These are phyloP conservation scores for Thelephora terrestris DNA, from an alignment of 1,284 basidiomycete species.

Conservation along the genomic window DNA sequence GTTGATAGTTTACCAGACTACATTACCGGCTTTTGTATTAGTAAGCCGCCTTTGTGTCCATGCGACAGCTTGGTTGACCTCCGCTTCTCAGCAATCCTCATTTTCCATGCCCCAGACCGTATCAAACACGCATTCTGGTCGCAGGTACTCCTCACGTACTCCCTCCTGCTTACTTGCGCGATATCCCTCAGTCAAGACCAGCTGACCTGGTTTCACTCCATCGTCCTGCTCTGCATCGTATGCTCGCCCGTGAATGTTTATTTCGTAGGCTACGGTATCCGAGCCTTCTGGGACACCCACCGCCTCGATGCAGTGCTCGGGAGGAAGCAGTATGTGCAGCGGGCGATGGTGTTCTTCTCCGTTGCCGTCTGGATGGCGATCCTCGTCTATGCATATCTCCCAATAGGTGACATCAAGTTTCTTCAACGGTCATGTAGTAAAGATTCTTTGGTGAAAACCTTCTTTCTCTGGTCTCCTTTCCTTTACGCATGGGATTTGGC, in stretches of 20 bases:
- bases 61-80: neutral
- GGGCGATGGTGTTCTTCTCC: neutral
- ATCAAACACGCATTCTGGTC: neutral
- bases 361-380: neutral
- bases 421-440: neutral
- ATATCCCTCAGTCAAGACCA: slow-evolving; percentile 4
- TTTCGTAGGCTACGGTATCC: neutral
- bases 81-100: slow-evolving; percentile 6
- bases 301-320: neutral
- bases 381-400: neutral
- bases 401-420: neutral
- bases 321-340: neutral
- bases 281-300: neutral
- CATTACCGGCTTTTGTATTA: slow-evolving; percentile 8
- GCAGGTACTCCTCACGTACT: neutral
- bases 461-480: neutral
- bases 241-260: neutral
- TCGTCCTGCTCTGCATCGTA: neutral
- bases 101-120: slow-evolving; percentile 7
- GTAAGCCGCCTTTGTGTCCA: neutral
- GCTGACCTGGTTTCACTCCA: slow-evolving; percentile 8
- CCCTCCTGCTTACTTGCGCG: slow-evolving; percentile 3
- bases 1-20: slow-evolving; percentile 6
- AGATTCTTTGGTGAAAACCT: neutral
- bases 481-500: neutral